A percentile compares a stretch with the other conserved stretches of the same genome.
Conservation (phyloP, 192 early-diverging fungal genomes). For the Radiomyces spectabilis region DNA sequence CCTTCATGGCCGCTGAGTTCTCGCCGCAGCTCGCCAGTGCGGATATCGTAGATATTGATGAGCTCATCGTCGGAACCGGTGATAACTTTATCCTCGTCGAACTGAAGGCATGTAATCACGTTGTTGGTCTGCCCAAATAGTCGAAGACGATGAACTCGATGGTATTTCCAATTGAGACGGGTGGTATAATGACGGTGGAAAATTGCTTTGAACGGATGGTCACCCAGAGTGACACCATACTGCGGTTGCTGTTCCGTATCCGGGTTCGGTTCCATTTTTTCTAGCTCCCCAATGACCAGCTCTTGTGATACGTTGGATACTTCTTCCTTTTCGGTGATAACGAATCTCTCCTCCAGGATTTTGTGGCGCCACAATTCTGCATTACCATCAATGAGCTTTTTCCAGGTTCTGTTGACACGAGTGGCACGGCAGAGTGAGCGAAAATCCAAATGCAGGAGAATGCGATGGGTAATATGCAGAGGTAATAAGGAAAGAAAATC, state of each 20-base stretch:
- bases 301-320: too few relatives aligned
- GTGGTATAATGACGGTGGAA: slow-evolving; percentile 74
- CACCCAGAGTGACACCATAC: too few relatives aligned
- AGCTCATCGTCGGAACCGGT: slow-evolving; percentile 88
- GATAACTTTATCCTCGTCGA: slow-evolving; percentile 92
- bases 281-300: too few relatives aligned
- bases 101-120: slow-evolving; percentile 93
- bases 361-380: slow-evolving; percentile 41
- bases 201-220: slow-evolving; percentile 65
- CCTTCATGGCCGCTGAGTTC: slow-evolving; percentile 85
- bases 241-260: too few relatives aligned
- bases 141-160: slow-evolving; percentile 61
- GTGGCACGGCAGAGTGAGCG: slow-evolving; percentile 67
- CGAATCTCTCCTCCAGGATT: slow-evolving; percentile 36
- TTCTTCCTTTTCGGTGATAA: slow-evolving; percentile 11
- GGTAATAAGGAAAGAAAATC: slow-evolving; percentile 80
- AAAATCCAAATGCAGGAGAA: slow-evolving; percentile 79
- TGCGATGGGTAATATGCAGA: slow-evolving; percentile 59
- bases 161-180: slow-evolving; percentile 76
- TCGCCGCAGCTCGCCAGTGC: slow-evolving; percentile 64
- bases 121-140: slow-evolving; percentile 75
- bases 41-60: slow-evolving; percentile 88
- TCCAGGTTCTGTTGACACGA: slow-evolving; percentile 77
- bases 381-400: slow-evolving; percentile 63
- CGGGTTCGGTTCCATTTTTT: too few relatives aligned